Evolutionary conservation across 116 monocot species (phyloP).

Genomic region (Dioscorea cayenensis): DNA sequence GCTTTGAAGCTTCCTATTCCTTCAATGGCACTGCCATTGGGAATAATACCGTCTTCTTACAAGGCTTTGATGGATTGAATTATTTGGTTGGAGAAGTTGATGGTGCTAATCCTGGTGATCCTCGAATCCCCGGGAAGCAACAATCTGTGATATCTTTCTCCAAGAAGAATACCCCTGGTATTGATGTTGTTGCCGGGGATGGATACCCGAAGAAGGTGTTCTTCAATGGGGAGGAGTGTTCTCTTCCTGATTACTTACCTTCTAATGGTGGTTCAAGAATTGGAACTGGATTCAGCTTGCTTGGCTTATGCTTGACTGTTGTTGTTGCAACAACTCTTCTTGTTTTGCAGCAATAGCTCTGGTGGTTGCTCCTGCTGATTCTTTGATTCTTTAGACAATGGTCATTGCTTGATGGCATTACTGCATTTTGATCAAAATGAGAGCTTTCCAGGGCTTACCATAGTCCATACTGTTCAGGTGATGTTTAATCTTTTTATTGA

Average conservation of each 20-base stretch:
- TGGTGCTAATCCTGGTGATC: constrained; percentile 36
- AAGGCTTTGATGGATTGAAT: constrained; percentile 61
- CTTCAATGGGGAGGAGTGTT: constrained; percentile 95
- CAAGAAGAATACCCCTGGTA: constrained; percentile 62
- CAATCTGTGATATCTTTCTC: constrained; percentile 84
- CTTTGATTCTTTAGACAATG: constrained; percentile 39
- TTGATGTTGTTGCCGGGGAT: constrained; percentile 53
- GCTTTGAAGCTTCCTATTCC: constrained; percentile 69
- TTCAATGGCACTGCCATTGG: constrained; percentile 59
- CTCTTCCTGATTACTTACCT: constrained; percentile 49
- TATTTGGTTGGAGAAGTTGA: constrained; percentile 55
- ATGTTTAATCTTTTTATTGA: background rate
- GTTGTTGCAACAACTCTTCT: constrained; percentile 17
- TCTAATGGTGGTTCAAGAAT: constrained; percentile 17
- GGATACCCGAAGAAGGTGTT: constrained; percentile 69
- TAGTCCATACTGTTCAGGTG: background rate
- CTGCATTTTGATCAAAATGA: background rate
- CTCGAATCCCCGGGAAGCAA: constrained; percentile 77
- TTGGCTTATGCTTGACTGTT: constrained; percentile 21
- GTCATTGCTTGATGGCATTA: background rate
- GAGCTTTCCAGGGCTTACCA: no score
- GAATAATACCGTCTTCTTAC: constrained; percentile 72
- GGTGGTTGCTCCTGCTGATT: constrained; percentile 20
- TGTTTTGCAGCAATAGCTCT: constrained; percentile 22
- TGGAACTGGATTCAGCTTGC: constrained; percentile 1